These are phyloP conservation scores for Diaporthe citri DNA, from an alignment of 2,329 filamentous ascomycete species.

Conservation along the genomic window DNA sequence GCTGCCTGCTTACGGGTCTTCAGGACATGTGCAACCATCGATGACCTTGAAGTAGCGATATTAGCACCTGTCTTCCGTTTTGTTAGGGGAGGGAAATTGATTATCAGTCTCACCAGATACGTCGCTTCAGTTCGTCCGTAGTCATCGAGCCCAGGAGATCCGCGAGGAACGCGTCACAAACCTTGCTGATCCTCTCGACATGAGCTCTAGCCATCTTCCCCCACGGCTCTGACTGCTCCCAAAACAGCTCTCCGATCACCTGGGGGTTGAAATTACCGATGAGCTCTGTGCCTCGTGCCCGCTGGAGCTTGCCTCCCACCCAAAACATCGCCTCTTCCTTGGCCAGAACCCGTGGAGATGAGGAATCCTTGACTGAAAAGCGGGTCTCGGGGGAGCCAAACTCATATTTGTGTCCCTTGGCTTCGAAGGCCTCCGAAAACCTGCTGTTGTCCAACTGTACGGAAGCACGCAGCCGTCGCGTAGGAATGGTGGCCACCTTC, in stretches of 20 bases:
- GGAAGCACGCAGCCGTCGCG: background rate
- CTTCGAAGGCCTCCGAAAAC: background rate
- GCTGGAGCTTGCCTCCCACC: background rate
- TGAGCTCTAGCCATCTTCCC: background rate
- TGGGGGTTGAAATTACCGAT: constrained; percentile 25
- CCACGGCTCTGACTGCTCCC: constrained; percentile 34
- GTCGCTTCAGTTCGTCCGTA: background rate
- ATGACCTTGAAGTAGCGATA: background rate
- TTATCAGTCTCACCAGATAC: constrained; percentile 3
- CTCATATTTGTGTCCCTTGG: constrained; percentile 11
- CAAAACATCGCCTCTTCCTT: background rate
- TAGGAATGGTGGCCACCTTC: background rate
- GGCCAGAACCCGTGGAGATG: background rate
- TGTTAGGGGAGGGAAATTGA: no score
- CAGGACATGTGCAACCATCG: background rate
- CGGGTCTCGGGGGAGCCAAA: background rate
- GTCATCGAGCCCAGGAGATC: background rate
- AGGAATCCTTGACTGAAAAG: background rate
- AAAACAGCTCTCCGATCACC: constrained; percentile 23
- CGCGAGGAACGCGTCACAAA: background rate
- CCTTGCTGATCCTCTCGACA: background rate
- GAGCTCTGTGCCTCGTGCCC: constrained; percentile 16
- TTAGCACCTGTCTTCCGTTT: background rate
- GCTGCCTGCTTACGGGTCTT: background rate
- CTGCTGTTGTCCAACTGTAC: background rate